Evolutionary conservation across 257 asterid species (phyloP), one percentile per base, ranked within the genome.

Genomic region (Sherardia arvensis): DNA sequence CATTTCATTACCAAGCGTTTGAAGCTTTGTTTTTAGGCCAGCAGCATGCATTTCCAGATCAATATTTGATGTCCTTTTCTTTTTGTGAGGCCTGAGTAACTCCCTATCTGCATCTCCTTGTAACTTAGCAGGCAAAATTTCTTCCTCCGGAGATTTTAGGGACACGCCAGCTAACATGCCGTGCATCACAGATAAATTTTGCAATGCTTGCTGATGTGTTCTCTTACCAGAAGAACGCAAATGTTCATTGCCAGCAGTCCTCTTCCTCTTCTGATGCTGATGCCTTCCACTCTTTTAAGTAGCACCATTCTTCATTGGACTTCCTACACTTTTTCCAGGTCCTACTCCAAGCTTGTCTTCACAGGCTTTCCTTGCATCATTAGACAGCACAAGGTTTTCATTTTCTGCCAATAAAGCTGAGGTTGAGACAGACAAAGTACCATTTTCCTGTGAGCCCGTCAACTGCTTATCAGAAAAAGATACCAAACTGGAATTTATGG

Each of bases 401-500:
- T 79, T 87, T 71, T 81, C 88, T 63, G 88, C 80, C 57, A 73
- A 68, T 75, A 82, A 81, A 76, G 86, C 78, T 62, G 97, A 83
- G 65, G 87, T 70, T 49, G 86, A 70, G 75, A 81, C 68, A 76
- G 92, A 79, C 22, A 68, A 67, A 55, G 80, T 68, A 73, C 83
- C 83, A 73, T 87, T 82, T 72, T 80, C 94, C 91, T 88, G 94
- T 88, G 97, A 89, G 87, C 94, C 96, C 90, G 77, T 81, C 87
- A 81, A 81, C 71, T 82, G 81, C 80, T 85, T 80, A 85, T 92
- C 95, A 87, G 93, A 83, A 86, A 88, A 86, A 80, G 95, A 91
- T 86, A 87, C 85, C 70, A 85, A 81, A 88, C 90, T 81, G 78
- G 94, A 85, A 91, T 88, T 79, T 82, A 86, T 74, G 83, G 92